Percentiles rank a stretch among this genome's conserved stretches.
phyloP scores from a whole-genome alignment of 352 stramenopile genomes.

The Aphanomyces stellatus region DNA sequence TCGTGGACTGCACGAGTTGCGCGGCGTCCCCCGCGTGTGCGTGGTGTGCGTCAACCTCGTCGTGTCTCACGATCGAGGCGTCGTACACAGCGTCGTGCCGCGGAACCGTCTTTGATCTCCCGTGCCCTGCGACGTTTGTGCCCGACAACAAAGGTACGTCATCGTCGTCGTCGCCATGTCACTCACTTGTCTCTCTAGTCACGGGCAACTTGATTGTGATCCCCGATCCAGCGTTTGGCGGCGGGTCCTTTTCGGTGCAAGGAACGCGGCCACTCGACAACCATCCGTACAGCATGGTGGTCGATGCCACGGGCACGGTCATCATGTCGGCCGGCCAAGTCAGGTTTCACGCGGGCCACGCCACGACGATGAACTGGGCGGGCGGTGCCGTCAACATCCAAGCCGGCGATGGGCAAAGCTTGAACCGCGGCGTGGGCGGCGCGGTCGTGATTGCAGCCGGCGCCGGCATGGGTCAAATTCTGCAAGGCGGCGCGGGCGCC shows the following conservation, averaged over 20 bases:
- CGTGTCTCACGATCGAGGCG: constrained; percentile 82
- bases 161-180: not conserved
- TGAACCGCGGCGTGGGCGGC: constrained; percentile 72
- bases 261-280: constrained; percentile 1
- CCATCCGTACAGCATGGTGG: not conserved
- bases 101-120: constrained; percentile 70
- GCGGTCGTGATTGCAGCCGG: constrained; percentile 61
- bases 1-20: constrained; percentile 57
- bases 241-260: constrained; percentile 25
- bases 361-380: constrained; percentile 59
- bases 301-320: constrained; percentile 23
- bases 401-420: constrained; percentile 60
- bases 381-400: constrained; percentile 41
- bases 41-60: constrained; percentile 83
- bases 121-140: constrained; percentile 74
- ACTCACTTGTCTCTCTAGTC: constrained; percentile 17
- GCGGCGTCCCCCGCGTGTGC: constrained; percentile 55
- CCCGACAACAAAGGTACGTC: constrained; percentile 32
- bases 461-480: constrained; percentile 48
- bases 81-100: constrained; percentile 71
- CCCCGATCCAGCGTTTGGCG: constrained; percentile 44
- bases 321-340: constrained; percentile 39
- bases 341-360: constrained; percentile 45
- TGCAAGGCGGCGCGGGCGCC: constrained; percentile 62
- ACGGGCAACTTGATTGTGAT: constrained; percentile 47